phyloP scores from a whole-genome alignment of 352 stramenopile genomes.

The Hyphochytrium catenoides region DNA sequence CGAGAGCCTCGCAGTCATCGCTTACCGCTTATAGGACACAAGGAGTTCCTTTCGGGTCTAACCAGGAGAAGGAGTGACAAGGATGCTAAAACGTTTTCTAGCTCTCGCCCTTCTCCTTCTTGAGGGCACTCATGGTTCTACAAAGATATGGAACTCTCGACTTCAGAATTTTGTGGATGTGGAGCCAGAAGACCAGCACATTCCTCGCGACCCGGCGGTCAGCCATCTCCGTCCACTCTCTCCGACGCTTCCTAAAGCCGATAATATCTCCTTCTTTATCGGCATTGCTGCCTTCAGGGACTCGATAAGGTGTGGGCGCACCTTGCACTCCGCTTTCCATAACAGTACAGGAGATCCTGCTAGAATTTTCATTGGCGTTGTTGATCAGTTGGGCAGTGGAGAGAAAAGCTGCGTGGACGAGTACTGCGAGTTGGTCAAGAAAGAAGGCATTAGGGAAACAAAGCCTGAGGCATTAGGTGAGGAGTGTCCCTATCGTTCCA shows the following conservation, averaged over 20 bases:
- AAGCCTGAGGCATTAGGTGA: too few relatives aligned
- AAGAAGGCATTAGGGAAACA: conserved; percentile 29
- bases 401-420: conserved; percentile 39
- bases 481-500: conserved; percentile 32
- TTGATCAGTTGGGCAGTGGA: conserved; percentile 45
- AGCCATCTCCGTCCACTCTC: conserved; percentile 24
- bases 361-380: conserved; percentile 41
- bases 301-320: conserved; percentile 44
- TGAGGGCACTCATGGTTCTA: too few relatives aligned
- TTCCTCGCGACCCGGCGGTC: conserved; percentile 17
- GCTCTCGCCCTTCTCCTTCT: too few relatives aligned
- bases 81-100: too few relatives aligned
- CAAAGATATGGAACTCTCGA: too few relatives aligned
- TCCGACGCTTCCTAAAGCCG: conserved; percentile 16
- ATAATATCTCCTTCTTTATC: conserved; percentile 31
- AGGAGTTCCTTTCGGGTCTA: too few relatives aligned
- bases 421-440: conserved; percentile 41
- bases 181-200: conserved; percentile 41
- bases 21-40: too few relatives aligned
- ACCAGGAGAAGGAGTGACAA: too few relatives aligned
- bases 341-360: conserved; percentile 34
- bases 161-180: too few relatives aligned
- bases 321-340: conserved; percentile 43
- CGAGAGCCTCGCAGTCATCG: too few relatives aligned
- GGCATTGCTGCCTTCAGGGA: conserved; percentile 54